Conservation (phyloP, 2,329 filamentous ascomycete genomes). For the Tetracladium maxilliforme region DNA sequence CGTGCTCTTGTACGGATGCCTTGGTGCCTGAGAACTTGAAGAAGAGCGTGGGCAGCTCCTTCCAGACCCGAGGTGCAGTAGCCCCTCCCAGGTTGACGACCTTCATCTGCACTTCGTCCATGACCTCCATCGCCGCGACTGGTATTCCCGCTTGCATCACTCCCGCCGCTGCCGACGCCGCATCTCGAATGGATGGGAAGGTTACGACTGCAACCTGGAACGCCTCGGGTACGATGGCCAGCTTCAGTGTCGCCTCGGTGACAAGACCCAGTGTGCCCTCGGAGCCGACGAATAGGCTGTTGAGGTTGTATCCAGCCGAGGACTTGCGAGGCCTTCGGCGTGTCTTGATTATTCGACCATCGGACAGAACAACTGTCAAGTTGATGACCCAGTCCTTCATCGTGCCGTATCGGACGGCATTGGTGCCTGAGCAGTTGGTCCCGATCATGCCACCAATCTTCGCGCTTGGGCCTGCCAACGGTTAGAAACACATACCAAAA, state of each 20-base stretch:
- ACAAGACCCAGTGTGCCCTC: slow-evolving; percentile 72
- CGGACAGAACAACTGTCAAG: slow-evolving; percentile 64
- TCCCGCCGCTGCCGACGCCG: slow-evolving; percentile 57
- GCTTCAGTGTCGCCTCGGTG: slow-evolving; percentile 70
- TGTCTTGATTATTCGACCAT: slow-evolving; percentile 69
- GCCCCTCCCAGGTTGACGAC: slow-evolving; percentile 64
- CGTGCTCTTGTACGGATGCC: slow-evolving; percentile 64
- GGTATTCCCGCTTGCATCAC: slow-evolving; percentile 65
- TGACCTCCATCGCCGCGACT: slow-evolving; percentile 68
- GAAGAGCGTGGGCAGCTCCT: slow-evolving; percentile 64
- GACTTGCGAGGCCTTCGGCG: slow-evolving; percentile 65
- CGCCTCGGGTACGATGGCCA: slow-evolving; percentile 62
- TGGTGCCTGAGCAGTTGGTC: slow-evolving; percentile 66
- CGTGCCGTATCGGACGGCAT: slow-evolving; percentile 67
- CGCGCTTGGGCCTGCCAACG: slow-evolving; percentile 44
- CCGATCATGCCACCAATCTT: slow-evolving; percentile 77
- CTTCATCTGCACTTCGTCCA: slow-evolving; percentile 80
- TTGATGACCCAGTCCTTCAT: slow-evolving; percentile 87
- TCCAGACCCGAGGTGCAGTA: slow-evolving; percentile 55
- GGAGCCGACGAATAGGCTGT: slow-evolving; percentile 63
- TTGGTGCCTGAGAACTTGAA: slow-evolving; percentile 79
- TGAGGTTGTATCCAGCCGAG: slow-evolving; percentile 73
- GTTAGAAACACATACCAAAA: slow-evolving; percentile 12
- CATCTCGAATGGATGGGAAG: slow-evolving; percentile 64
- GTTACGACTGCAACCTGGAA: slow-evolving; percentile 67